Base-by-base conservation (phyloP, 2,329 filamentous ascomycete species). In the Pseudocercospora vitis region DNA sequence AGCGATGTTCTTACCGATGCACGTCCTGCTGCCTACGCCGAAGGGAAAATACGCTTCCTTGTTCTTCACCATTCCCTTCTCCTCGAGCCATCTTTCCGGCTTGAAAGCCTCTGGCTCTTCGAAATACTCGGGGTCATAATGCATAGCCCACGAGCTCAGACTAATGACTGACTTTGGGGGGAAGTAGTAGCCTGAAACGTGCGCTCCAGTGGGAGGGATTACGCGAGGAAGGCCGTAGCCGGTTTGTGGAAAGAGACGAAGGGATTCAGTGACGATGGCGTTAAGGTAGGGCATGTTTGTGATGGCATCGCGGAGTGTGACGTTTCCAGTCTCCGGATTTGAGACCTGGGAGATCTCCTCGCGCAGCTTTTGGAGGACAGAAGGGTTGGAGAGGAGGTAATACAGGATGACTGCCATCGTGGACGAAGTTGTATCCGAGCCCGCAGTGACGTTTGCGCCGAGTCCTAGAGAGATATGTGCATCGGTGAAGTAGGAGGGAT, bases 101-200 rank as follows among this genome's bases (percentile, higher is more conserved):
- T 61, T 56, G 53, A 74, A 79, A 0, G 61, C 53, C 8, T 73
- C 70, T 0, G 72, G 68, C 1, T 62, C 53, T 9, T 55, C 69
- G 39, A 73, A 79, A 1, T 76, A 59, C 0, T 55, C 52, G 1
- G 62, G 55, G 35, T 76, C 65, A 14, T 66, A 63, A 28, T 77
- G 72, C 0, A 76, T 53, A 0, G 73, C 72, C 66, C 73, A 74
- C 0, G 73, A 59, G 31, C 74, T 76, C 35, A 74, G 66, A 3
- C 73, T 74, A 2, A 77, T 65, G 1, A 68, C 64, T 1, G 73
- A 75, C 14, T 77, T 76, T 29, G 67, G 71, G 0, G 78, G 77
- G 9, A 81, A 68, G 54, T 64, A 71, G 32, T 68, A 61, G 14
- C 64, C 66, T 12, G 45, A 52, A n/a, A 63, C 45, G 6, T 50